Conservation (phyloP, 2,329 filamentous ascomycete genomes). For the Leptographium procerum region DNA sequence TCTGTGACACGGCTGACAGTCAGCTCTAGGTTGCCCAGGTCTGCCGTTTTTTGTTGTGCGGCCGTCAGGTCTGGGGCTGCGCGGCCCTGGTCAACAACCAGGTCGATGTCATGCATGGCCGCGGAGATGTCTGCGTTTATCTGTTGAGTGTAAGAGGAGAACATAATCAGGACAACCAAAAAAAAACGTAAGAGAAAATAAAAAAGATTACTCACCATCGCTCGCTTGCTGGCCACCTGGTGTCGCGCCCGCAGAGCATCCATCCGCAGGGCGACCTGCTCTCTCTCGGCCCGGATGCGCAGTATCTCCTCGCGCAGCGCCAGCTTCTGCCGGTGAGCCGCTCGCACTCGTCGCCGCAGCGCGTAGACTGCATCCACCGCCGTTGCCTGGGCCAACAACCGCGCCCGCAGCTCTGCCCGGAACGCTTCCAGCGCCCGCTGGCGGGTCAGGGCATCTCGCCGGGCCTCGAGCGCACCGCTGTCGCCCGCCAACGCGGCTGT, state of each 20-base stretch:
- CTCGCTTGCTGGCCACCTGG: slow-evolving; percentile 39
- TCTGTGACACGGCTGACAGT: slow-evolving; percentile 42
- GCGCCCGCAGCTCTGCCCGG: slow-evolving; percentile 41
- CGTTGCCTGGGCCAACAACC: slow-evolving; percentile 49
- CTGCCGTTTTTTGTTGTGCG: slow-evolving; percentile 35
- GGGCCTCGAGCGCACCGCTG: background rate
- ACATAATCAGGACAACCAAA: background rate
- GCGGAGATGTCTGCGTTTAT: slow-evolving; percentile 43
- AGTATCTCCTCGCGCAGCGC: slow-evolving; percentile 48
- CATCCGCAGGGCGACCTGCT: slow-evolving; percentile 51
- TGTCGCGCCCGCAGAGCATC: slow-evolving; percentile 51
- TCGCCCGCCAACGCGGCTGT: background rate
- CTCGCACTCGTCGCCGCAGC: slow-evolving; percentile 44
- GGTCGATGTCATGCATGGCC: slow-evolving; percentile 50
- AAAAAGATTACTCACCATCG: slow-evolving; percentile 30
- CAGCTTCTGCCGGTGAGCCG: slow-evolving; percentile 46
- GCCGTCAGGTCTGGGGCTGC: slow-evolving; percentile 33
- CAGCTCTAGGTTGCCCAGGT: slow-evolving; percentile 46
- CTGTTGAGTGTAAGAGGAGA: slow-evolving; percentile 11
- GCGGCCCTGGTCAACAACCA: slow-evolving; percentile 33
- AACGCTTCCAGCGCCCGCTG: slow-evolving; percentile 47
- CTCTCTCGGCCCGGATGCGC: slow-evolving; percentile 44
- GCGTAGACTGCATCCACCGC: slow-evolving; percentile 48
- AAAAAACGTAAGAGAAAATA: background rate
- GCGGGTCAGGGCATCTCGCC: slow-evolving; percentile 22